phyloP scores from a whole-genome alignment of 208 protist species.

The Trypanosoma avium region DNA sequence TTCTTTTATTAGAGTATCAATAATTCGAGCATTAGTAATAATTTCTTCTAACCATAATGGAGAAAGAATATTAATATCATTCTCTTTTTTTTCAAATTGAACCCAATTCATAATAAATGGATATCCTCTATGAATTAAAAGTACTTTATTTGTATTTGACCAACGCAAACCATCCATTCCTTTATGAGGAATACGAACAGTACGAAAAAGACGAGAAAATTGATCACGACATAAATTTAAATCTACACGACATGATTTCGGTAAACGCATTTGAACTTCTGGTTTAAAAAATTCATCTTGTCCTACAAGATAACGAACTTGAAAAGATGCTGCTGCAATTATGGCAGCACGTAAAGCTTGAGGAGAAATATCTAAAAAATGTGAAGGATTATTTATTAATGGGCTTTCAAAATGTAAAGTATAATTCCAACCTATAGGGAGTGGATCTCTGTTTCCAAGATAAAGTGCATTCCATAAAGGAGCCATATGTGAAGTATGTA shows the following conservation, averaged over 20 bases:
- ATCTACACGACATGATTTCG: constrained; percentile 22
- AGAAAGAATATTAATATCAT: background rate
- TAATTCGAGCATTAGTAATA: constrained; percentile 21
- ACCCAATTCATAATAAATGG: constrained; percentile 22
- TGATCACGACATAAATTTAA: constrained; percentile 27
- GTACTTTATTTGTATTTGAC: constrained; percentile 22
- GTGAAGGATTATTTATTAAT: background rate
- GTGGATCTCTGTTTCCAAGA: constrained; percentile 21
- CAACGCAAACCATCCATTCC: constrained; percentile 24
- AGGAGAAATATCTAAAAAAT: constrained; percentile 7
- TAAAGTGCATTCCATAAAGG: constrained; percentile 28
- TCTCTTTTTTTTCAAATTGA: background rate
- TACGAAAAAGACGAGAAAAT: constrained; percentile 22
- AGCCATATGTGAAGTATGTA: constrained; percentile 25
- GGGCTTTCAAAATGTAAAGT: constrained; percentile 16
- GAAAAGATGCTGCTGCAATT: constrained; percentile 27
- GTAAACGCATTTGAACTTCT: constrained; percentile 14
- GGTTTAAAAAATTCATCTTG: constrained; percentile 14
- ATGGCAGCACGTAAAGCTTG: constrained; percentile 25
- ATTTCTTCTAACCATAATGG: constrained; percentile 17
- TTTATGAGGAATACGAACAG: constrained; percentile 26
- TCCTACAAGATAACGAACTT: constrained; percentile 14
- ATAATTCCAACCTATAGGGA: constrained; percentile 31
- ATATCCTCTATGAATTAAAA: constrained; percentile 21
- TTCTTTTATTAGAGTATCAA: constrained; percentile 16